Percentiles rank a stretch among this genome's conserved stretches.
Evolutionary conservation across 345 rosid species (phyloP).

Genomic region (Euphorbia pulcherrima): DNA sequence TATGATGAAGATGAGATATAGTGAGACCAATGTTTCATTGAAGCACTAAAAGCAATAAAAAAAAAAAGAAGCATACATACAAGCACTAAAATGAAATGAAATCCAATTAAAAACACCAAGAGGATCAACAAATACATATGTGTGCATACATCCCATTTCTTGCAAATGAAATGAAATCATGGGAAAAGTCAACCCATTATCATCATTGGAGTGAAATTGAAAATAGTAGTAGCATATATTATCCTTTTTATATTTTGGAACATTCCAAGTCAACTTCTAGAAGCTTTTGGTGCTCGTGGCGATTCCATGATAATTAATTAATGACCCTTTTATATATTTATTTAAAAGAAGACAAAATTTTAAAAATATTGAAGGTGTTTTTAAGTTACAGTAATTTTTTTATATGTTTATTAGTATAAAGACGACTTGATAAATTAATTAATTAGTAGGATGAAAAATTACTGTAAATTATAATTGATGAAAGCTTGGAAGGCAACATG

Average conservation of each 20-base stretch:
- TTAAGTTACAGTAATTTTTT: no score
- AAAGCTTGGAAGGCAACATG: no score
- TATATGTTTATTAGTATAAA: no score
- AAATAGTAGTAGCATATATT: neutral
- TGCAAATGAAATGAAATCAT: neutral
- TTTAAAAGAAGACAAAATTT: no score
- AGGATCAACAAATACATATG: no score
- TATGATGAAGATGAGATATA: no score
- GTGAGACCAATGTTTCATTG: no score
- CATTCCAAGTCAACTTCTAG: conserved; percentile 52
- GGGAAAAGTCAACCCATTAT: neutral
- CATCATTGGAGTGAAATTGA: neutral
- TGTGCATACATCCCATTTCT: neutral
- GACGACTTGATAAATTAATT: no score
- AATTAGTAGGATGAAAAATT: no score
- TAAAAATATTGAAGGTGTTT: no score
- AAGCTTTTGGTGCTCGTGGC: conserved; percentile 30
- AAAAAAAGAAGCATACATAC: neutral
- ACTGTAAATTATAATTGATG: no score
- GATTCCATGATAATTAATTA: conserved; percentile 24
- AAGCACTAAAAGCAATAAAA: neutral
- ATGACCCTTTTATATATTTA: neutral
- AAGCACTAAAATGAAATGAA: neutral
- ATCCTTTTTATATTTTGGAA: conserved; percentile 16
- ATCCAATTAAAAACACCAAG: neutral